phyloP scores from a whole-genome alignment of 1,139 yeast species.

The Meyerozyma guilliermondii region DNA sequence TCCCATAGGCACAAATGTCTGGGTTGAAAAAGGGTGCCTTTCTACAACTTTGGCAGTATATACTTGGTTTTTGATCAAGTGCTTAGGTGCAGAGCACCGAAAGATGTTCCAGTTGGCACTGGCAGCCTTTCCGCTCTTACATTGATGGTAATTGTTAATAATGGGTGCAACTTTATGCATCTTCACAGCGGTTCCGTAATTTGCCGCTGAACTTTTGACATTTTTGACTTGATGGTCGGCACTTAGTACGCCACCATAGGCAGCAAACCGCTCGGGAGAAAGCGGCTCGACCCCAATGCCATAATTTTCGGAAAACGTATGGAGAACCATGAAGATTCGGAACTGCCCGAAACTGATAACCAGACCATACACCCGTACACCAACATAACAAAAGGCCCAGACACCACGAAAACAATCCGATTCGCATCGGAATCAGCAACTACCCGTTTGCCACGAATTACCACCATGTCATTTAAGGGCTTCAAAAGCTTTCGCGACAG shows the following conservation, averaged over 20 bases:
- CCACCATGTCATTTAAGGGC: slow-evolving; percentile 1
- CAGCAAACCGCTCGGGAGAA: slow-evolving; percentile 38
- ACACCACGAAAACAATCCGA: not conserved
- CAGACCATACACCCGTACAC: not conserved
- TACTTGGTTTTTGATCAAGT: slow-evolving; percentile 35
- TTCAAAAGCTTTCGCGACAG: not conserved
- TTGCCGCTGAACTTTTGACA: slow-evolving; percentile 48
- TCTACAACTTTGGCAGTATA: slow-evolving; percentile 73
- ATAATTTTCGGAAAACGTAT: slow-evolving; percentile 4
- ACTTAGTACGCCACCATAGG: slow-evolving; percentile 43
- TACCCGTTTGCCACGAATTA: too few species aligned
- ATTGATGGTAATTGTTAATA: slow-evolving; percentile 42
- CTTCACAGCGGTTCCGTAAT: slow-evolving; percentile 91
- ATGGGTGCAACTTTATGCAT: slow-evolving; percentile 69
- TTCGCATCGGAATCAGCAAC: not conserved
- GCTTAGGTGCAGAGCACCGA: slow-evolving; percentile 71
- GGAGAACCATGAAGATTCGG: not conserved
- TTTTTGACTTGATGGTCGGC: slow-evolving; percentile 40
- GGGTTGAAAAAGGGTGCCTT: slow-evolving; percentile 88
- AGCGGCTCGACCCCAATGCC: slow-evolving; percentile 29
- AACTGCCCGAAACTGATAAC: not conserved
- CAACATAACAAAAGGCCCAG: too few species aligned
- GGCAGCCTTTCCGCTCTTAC: slow-evolving; percentile 43
- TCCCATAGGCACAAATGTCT: slow-evolving; percentile 89
- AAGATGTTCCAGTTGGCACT: slow-evolving; percentile 79